Base-by-base conservation (phyloP, 805 yeast species). In the Cyberlindnera maritima region DNA sequence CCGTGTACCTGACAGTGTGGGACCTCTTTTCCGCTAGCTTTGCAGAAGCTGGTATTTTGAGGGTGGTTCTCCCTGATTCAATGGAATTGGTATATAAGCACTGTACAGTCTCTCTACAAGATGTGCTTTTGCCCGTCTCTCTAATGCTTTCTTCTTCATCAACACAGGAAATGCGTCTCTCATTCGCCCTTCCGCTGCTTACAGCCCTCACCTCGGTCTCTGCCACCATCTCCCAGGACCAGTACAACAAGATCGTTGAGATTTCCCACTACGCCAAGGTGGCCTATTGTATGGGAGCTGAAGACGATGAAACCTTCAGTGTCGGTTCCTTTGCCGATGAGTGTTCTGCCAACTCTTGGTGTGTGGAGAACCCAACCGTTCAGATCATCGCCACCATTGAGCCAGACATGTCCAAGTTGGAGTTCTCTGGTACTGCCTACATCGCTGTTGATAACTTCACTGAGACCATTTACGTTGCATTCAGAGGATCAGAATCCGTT, bases 401-500 rank as follows among this genome's bases (percentile, higher is more conserved):
- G 17, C 62, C 62, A 20, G 36, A 41, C 15, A 18, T 53, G 7
- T 39, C 31, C 4, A 44, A 69, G 20, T 59, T 70, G 50, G 74
- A 76, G 25, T 74, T 75, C 15, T 63, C 67, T 1, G 84, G 87
- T 1, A 69, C 81, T 3, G 87, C 87, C 0, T 75, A 63, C 57
- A 69, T 79, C 21, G 78, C 80, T 13, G 66, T 74, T 10, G 85
- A 81, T 59, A 73, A 71, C 49, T 52, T 53, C 2, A 57, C 61
- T 23, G 58, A 70, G 41, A 70, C 74, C 39, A 64, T 85, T 7
- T 61, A 76, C 21, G 61, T 81, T 39, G 77, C 72, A 0, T 82
- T 81, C 56, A 72, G 89, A 63, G 94, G 94, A 6, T 79, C 90
- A 0, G 66, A 80, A 2, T 71, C 83, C 8, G 58, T 70, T 17